Conservation (phyloP, 1,139 yeast genomes). For the Candida sp. region DNA sequence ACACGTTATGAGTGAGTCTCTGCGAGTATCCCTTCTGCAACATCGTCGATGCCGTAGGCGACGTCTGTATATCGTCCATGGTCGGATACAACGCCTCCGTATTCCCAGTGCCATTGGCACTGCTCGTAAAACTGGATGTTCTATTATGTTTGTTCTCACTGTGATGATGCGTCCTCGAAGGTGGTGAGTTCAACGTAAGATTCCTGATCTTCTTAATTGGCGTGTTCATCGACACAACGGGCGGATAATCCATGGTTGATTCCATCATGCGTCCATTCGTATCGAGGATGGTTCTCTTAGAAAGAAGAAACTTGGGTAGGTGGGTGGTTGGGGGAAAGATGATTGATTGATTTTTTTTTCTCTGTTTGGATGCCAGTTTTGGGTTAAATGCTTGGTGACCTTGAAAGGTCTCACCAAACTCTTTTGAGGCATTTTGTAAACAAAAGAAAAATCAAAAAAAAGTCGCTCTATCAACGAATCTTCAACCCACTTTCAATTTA, state of each 20-base stretch:
- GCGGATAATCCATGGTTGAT: slow-evolving; percentile 1
- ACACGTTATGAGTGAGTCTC: slow-evolving; percentile 42
- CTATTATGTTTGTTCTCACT: neutral
- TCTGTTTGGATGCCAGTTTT: neutral
- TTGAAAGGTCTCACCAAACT: neutral
- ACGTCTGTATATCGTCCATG: slow-evolving; percentile 14
- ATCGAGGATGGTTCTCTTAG: neutral
- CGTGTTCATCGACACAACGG: slow-evolving; percentile 29
- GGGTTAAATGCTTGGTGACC: neutral
- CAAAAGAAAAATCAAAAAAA: neutral
- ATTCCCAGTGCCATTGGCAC: slow-evolving; percentile 11
- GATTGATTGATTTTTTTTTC: neutral
- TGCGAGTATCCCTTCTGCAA: slow-evolving; percentile 45
- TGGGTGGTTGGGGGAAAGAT: neutral
- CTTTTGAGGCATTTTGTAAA: neutral
- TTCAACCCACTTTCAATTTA: too few species aligned
- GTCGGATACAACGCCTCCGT: slow-evolving; percentile 18
- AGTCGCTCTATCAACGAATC: neutral
- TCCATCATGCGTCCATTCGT: neutral
- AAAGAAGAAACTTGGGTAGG: neutral
- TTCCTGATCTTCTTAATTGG: slow-evolving; percentile 45
- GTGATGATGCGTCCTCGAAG: slow-evolving; percentile 8
- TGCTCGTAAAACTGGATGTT: neutral
- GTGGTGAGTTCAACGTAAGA: slow-evolving; percentile 38
- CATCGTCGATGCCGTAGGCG: slow-evolving; percentile 27